These are phyloP conservation scores for Paecilomyces formosus DNA, from an alignment of 2,329 filamentous ascomycete species.

Conservation along the genomic window DNA sequence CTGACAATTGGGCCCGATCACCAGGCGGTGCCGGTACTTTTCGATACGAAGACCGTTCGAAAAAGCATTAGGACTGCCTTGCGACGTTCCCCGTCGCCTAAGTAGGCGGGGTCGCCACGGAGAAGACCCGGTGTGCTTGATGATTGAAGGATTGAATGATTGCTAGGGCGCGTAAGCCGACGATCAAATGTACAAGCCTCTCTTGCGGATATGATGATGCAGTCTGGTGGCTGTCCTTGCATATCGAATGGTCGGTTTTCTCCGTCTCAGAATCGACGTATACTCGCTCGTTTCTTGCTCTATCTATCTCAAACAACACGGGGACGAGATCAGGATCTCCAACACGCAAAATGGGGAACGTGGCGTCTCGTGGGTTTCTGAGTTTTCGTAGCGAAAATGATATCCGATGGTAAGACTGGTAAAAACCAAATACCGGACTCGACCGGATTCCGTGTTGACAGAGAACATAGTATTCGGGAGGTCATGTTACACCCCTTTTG, in stretches of 20 bases:
- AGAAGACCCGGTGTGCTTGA: neutral
- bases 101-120: neutral
- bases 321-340: neutral
- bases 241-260: neutral
- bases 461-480: neutral
- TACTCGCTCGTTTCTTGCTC: neutral
- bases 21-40: neutral
- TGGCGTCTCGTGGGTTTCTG: neutral
- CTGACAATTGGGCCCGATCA: neutral
- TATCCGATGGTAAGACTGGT: neutral
- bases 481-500: neutral
- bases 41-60: neutral
- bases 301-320: neutral
- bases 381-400: neutral
- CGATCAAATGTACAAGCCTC: neutral
- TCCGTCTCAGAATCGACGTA: neutral
- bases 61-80: neutral
- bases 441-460: neutral
- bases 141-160: neutral
- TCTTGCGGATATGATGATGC: neutral
- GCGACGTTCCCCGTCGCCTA: neutral
- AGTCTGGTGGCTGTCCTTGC: neutral
- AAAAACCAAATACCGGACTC: neutral
- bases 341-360: neutral
- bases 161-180: neutral